Base-by-base conservation (phyloP, 192 early-diverging fungal genomes). In the Podila clonocystis region DNA sequence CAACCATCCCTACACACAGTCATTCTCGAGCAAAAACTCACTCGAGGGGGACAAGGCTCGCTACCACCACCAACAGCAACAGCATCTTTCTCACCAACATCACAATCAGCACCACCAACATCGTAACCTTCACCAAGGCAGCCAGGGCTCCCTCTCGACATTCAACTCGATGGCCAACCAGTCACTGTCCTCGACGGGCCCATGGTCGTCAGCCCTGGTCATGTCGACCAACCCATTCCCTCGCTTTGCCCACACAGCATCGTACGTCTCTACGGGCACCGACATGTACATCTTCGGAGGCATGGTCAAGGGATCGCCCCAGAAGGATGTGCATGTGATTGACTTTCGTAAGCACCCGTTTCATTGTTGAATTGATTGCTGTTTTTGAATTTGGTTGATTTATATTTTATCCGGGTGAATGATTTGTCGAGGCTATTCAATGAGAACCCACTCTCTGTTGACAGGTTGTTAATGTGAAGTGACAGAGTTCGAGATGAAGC, bases 271-370 rank as follows among this genome's bases (percentile, higher is more conserved):
- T 2, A 63, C 68, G 5, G 78, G 82, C 19, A 70, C 65, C 33
- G 79, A 85, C 33, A 63, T 85, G 29, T 85, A 70, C 65, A 57
- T 85, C 19, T 85, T 75, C 72, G 84, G 84, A 68, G 84, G 84
- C 9, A 72, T 79, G 22, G 59, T 68, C 63, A 73, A 82, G 24
- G 84, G 80, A 24, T 67, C 68, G 13, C 70, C 75, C 2, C 67
- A 63, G 52, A 85, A 63, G 58, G 84, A 85, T 75, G 61, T 85
- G 2, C 73, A 73, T 75, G 66, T 78, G 19, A 72, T 85, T 61
- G 84, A 85, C 29, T 30, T 71, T 31, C 72, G 84, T 85, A 82
- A 74, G 78, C 77, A 30, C 24, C 19, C 20, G 34, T 36, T 36
- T 36, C 34, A 36, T 36, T 36, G 34, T 55, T 30, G 22, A 5